Base-by-base conservation (phyloP, 805 yeast genomes). In the Yarrowia divulgata region DNA sequence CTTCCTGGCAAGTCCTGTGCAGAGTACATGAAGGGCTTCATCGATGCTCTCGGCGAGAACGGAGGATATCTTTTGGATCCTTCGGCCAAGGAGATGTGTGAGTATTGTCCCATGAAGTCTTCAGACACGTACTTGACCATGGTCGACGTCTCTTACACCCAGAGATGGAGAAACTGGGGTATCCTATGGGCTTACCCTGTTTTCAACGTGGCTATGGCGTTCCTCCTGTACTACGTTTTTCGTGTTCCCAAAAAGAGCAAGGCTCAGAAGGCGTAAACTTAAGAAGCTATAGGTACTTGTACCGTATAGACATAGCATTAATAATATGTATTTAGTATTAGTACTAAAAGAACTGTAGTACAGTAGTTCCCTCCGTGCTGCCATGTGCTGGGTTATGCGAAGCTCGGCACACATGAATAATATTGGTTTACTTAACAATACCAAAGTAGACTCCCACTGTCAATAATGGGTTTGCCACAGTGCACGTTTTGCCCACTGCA, bases 101-200 rank as follows among this genome's bases (percentile, higher is more conserved):
- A 78, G 8, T 89, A 80, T 80, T 91, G 97, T 79, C 79, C 86
- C 45, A 80, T 85, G 74, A 73, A 79, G 14, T 73, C 77, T n/a
- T 90, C 94, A 39, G 87, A 91, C 77, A 82, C 80, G 5, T 91
- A 81, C 77, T 84, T 92, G 79, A 78, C 71, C 0, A 71, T 76
- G 0, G 72, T 81, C 18, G 73, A 72, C 8, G 73, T 80, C n/a
- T 58, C 71, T 12, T 78, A 76, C 67, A 34, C 71, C 66, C 72
- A 80, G 60, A 78, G 81, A 72, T 86, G 90, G 88, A 82, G 89
- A 77, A 82, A 88, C 75, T 81, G 82, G 74, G 91, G 90, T 72
- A 81, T 88, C 29, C 83, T 82, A 73, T 76, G 84, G 70, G 82
- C 82, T 50, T 88, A 80, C 73, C 82, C 85, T 70, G 79, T 77